A percentile compares a stretch with the other conserved stretches of the same genome.
Conservation (phyloP, 306 rosid genomes). For the Castanea mollissima region DNA sequence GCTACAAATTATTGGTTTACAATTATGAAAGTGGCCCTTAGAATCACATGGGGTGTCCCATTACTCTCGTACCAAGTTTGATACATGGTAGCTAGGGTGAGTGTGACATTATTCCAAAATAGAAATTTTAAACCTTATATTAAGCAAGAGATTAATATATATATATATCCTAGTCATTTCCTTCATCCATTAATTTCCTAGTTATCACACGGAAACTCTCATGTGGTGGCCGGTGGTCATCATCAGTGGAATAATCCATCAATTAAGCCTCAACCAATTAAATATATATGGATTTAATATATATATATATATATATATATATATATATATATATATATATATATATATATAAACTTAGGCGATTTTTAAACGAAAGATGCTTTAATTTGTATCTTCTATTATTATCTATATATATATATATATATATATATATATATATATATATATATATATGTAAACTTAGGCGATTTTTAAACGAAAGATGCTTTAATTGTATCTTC, state of each 20-base stretch:
- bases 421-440: too few relatives aligned
- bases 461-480: too few relatives aligned
- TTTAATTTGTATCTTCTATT: too few relatives aligned
- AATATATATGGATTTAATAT: too few relatives aligned
- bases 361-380: too few relatives aligned
- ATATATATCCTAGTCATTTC: neutral
- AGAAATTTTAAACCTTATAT: neutral
- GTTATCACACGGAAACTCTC: neutral
- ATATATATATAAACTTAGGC: too few relatives aligned
- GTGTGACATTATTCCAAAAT: slow-evolving; percentile 13
- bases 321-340: neutral
- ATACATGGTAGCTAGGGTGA: slow-evolving; percentile 1
- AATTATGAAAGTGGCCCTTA: slow-evolving; percentile 25
- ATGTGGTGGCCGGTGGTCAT: neutral
- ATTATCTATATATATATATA: too few relatives aligned
- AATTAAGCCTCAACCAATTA: neutral
- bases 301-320: too few relatives aligned
- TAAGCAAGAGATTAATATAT: neutral
- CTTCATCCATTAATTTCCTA: neutral
- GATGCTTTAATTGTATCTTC: too few relatives aligned
- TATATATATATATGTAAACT: too few relatives aligned
- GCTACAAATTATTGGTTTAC: slow-evolving; percentile 35
- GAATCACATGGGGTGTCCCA: slow-evolving; percentile 73
- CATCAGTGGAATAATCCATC: neutral
- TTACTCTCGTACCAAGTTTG: slow-evolving; percentile 9